These are phyloP conservation scores for Phaeosphaeria sp. DNA, from an alignment of 2,329 filamentous ascomycete species.

Conservation along the genomic window DNA sequence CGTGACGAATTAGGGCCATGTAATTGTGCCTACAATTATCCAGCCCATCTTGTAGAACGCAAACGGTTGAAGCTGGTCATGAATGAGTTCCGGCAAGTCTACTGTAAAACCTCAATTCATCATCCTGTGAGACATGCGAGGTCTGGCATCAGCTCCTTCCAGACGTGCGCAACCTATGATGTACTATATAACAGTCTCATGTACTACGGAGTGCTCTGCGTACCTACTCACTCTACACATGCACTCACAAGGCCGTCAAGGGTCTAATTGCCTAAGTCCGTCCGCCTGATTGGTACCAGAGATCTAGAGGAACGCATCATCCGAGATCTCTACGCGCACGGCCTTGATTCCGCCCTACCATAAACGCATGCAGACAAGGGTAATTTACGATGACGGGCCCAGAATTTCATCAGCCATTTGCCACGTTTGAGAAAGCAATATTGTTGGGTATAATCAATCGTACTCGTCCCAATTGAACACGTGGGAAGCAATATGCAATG, in stretches of 20 bases:
- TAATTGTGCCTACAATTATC: no score
- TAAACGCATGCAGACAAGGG: neutral
- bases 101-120: neutral
- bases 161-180: neutral
- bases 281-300: constrained; percentile 16
- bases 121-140: no score
- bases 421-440: neutral
- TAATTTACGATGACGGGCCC: neutral
- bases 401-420: neutral
- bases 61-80: neutral
- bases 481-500: constrained; percentile 1
- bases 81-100: neutral
- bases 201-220: neutral
- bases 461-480: neutral
- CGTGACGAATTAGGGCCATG: no score
- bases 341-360: neutral
- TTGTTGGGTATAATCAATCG: neutral
- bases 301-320: constrained; percentile 8
- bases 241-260: neutral
- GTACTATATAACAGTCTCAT: neutral
- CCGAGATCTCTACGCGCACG: constrained; percentile 10
- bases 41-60: no score
- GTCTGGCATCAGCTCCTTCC: neutral
- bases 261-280: constrained; percentile 1
- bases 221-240: neutral